Base-by-base conservation (phyloP, 805 yeast species). In the Zygoascus bituminiphila region DNA sequence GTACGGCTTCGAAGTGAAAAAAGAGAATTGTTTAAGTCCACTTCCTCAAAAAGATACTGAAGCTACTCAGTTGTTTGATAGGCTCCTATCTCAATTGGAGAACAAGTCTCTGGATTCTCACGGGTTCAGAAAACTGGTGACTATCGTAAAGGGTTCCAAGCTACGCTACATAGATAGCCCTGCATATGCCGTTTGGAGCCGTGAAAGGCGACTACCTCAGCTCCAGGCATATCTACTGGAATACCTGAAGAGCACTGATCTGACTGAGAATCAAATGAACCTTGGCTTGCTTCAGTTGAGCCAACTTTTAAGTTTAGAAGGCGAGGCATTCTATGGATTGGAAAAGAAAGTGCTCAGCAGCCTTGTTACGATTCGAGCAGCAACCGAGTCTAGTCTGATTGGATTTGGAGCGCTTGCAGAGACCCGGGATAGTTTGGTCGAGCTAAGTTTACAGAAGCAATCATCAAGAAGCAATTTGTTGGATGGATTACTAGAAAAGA, bases 71-170 rank as follows among this genome's bases (percentile, higher is more conserved):
- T 46, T 58, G 25, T 54, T 55, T 29, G 54, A 51, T 19, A 23
- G 46, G 5, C 54, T 58, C 2, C 43, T 55, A 3, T 15, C 45
- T 10, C 50, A 47, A 36, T 48, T 60, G 17, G 52, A 55, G 20
- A 37, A 45, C 1, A 23, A 44, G 22, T 45, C 54, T 4, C 54
- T 58, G 24, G 54, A 49, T 24, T 39, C 56, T 4, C 54, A 55
- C 26, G 62, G 58, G 17, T 51, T 60, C 10, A 38, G 58, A 15
- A 54, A 53, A 41, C 52, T 59, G 43, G 36, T 49, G 22, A 48
- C 54, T 14, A 50, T 54, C 23, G 54, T 54, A 12, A 49, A 41
- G 29, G 52, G 54, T 5, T 33, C 20, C 2, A 41, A 41, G 35
- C 8, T 25, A 14, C 22, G 14, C 12, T 15, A 25, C 12, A 20